Evolutionary conservation across 495 filamentous ascomycete species (phyloP).

Genomic region (Aspergillus hancockii): DNA sequence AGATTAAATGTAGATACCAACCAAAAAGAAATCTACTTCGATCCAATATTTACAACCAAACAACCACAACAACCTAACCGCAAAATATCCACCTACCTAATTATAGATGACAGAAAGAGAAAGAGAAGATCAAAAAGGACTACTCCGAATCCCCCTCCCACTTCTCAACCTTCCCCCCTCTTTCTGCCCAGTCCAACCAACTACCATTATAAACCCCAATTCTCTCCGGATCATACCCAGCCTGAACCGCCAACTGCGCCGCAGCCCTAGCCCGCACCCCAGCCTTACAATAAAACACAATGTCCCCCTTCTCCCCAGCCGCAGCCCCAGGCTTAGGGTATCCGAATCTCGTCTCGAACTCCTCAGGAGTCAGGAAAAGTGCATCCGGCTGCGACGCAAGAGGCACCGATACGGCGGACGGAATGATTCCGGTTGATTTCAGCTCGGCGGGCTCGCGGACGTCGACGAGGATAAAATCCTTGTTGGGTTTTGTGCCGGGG

Average conservation of each 20-base stretch:
- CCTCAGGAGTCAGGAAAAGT: constrained; percentile 67
- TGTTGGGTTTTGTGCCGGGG: constrained; percentile 26
- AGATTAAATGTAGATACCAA: no score
- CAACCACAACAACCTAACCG: constrained; percentile 1
- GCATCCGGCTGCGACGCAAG: constrained; percentile 75
- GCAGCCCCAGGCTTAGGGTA: constrained; percentile 42
- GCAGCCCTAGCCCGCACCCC: constrained; percentile 81
- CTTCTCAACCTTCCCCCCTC: constrained; percentile 61
- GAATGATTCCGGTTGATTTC: constrained; percentile 68
- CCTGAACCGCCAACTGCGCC: constrained; percentile 74
- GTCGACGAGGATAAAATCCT: constrained; percentile 55
- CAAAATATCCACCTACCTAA: background rate
- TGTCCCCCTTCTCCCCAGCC: constrained; percentile 19
- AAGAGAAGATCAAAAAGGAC: background rate
- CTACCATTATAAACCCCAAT: constrained; percentile 84
- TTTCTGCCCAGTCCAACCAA: constrained; percentile 84
- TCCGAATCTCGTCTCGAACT: constrained; percentile 64
- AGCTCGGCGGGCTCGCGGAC: constrained; percentile 86
- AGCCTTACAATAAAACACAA: constrained; percentile 92
- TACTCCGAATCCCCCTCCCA: constrained; percentile 40
- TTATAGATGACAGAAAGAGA: background rate
- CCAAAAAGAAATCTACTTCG: background rate
- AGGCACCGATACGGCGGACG: constrained; percentile 76
- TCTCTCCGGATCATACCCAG: constrained; percentile 69
- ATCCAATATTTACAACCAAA: constrained; percentile 1